phyloP scores from a whole-genome alignment of 768 basidiomycete genomes.

The Amylocystis lapponica region DNA sequence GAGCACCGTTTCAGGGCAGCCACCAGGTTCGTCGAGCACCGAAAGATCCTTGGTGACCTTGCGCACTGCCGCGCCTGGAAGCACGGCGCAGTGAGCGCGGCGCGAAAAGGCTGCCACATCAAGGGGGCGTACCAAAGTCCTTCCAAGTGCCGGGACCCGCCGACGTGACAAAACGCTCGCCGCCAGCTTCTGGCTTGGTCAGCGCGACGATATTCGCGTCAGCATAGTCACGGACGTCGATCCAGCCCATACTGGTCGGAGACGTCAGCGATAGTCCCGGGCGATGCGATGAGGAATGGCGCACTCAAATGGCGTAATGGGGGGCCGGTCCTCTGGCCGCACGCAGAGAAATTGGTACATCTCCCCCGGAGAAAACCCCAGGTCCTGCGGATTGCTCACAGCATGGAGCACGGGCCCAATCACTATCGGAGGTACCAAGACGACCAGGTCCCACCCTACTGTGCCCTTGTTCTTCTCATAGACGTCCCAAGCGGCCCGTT shows the following conservation, averaged over 20 bases:
- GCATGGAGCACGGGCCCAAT: conserved; percentile 9
- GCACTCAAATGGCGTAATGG: too few relatives aligned
- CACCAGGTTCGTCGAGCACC: conserved; percentile 5
- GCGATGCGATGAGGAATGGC: too few relatives aligned
- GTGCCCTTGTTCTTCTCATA: conserved; percentile 15
- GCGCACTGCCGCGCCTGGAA: conserved; percentile 11
- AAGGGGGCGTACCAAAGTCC: conserved; percentile 13
- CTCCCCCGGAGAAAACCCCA: too few relatives aligned
- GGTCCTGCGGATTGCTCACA: conserved; percentile 19
- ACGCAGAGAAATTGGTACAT: too few relatives aligned
- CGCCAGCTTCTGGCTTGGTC: conserved; percentile 26
- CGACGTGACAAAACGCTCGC: conserved; percentile 33
- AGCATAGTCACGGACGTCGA: conserved; percentile 34
- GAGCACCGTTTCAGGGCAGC: conserved; percentile 22
- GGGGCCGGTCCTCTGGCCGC: too few relatives aligned
- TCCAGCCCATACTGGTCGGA: conserved; percentile 15
- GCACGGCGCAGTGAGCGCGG: not conserved
- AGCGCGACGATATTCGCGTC: conserved; percentile 25
- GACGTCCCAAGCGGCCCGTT: conserved; percentile 14
- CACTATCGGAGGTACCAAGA: conserved; percentile 33
- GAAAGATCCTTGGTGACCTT: conserved; percentile 9
- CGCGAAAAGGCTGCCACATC: not conserved
- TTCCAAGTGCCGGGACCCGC: conserved; percentile 12
- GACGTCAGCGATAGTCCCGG: too few relatives aligned
- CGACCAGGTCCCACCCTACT: conserved; percentile 29